These are phyloP conservation scores for Blastobotrys chiropterorum DNA, from an alignment of 805 yeast species.

Conservation along the genomic window DNA sequence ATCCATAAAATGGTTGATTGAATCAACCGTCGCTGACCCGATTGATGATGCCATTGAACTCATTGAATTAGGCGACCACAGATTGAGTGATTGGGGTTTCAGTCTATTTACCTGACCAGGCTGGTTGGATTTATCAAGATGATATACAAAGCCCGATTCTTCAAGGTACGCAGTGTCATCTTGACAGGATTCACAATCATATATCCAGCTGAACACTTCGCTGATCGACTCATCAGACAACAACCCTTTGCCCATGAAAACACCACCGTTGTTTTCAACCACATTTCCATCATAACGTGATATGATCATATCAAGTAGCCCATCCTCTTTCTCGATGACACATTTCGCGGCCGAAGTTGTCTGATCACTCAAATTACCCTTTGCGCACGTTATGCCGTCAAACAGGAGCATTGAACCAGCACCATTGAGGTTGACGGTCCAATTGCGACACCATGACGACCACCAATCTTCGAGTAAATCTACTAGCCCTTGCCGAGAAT, in stretches of 20 bases:
- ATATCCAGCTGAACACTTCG: conserved; percentile 20
- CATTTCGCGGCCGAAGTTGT: conserved; percentile 17
- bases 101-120: not conserved
- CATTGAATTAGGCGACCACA: not conserved
- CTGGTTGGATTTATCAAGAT: conserved; percentile 6
- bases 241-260: conserved; percentile 12
- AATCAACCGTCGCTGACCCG: conserved; percentile 10
- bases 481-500: conserved; percentile 5
- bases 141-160: conserved; percentile 20
- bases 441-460: conserved; percentile 18
- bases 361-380: conserved; percentile 13
- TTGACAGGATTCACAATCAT: conserved; percentile 18
- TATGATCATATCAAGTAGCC: conserved; percentile 18
- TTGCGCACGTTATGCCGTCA: conserved; percentile 12
- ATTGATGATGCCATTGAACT: conserved; percentile 3
- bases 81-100: not conserved
- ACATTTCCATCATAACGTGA: conserved; percentile 13
- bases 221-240: conserved; percentile 9
- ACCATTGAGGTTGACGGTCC: conserved; percentile 17
- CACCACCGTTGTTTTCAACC: conserved; percentile 18
- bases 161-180: conserved; percentile 18
- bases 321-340: conserved; percentile 11
- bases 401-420: conserved; percentile 14
- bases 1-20: conserved; percentile 11
- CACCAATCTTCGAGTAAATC: conserved; percentile 19